Evolutionary conservation across 106 monocot genomes (phyloP), one percentile per base, ranked within the genome.

Genomic region (Platanthera guangdongensis): DNA sequence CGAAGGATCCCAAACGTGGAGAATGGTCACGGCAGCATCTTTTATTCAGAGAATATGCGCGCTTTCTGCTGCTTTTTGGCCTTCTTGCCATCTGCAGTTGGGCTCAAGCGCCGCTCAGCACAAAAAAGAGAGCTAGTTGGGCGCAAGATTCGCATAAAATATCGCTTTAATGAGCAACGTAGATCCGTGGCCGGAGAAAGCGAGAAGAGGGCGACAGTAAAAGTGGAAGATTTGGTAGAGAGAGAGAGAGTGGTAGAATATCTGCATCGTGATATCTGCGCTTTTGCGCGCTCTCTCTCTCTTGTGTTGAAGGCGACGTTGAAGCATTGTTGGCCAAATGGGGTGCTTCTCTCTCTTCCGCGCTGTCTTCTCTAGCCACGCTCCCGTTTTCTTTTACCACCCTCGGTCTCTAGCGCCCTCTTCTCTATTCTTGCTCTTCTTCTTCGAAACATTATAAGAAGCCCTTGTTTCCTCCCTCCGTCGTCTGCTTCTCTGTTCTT

Each of bases 181-280:
- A 65, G 65, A 30, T 65, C 47, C 70, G 70, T 70, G 47, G 70
- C 15, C 47, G 47, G 25, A 70, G 70, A 70, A 70, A 70, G 47
- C 47, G 47, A 70, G 70, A 48, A 48, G 47, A 70, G 47, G 10
- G 70, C 70, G 70, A 70, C 70, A 46, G 46, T 39, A 67, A 70
- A 70, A 70, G 70, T 48, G 8, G 47, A 70, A 70, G 70, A 70
- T 70, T 70, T 70, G 1, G n/a, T 70, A 47, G 70, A 6, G 68
- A 39, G n/a, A 70, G 70, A 70, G 70, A 47, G 16, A 48, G 8
- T 16, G 47, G 13, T 45, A 70, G 47, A 6, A 70, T 70, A 70
- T 70, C 46, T 70, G 70, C 70, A 48, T 48, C 47, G 70, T 70
- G 70, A 70, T 70, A 70, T 48, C 47, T 48, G 70, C 47, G 70